Percentiles rank a stretch among this genome's conserved stretches.
Conservation (phyloP, 805 yeast genomes). For the Spathaspora arborariae region DNA sequence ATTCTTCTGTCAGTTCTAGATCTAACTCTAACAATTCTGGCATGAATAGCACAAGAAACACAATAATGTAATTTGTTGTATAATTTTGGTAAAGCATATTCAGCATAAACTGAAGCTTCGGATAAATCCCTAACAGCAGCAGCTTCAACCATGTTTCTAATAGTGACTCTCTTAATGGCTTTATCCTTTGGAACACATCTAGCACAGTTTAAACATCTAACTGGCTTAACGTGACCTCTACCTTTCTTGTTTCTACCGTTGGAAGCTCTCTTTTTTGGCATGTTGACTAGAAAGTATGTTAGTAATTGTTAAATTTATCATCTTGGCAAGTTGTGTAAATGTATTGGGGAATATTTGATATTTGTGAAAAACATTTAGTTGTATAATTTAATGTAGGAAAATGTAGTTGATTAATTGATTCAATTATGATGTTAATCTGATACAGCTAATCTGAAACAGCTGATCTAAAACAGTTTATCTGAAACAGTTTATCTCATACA, state of each 20-base stretch:
- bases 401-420: too few species aligned
- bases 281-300: constrained; percentile 42
- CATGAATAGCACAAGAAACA: constrained; percentile 99
- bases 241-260: constrained; percentile 99
- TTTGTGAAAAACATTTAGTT: too few species aligned
- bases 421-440: too few species aligned
- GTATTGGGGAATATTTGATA: too few species aligned
- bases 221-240: constrained; percentile 99
- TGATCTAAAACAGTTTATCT: too few species aligned
- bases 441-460: too few species aligned
- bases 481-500: too few species aligned
- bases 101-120: constrained; percentile 98
- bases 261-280: constrained; percentile 99
- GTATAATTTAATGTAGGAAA: too few species aligned
- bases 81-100: constrained; percentile 99
- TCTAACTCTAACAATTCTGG: constrained; percentile 99
- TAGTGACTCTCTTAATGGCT: constrained; percentile 99
- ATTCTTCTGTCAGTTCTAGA: constrained; percentile 97
- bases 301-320: constrained; percentile 12
- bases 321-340: too few species aligned
- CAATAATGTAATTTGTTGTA: constrained; percentile 99
- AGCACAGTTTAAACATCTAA: constrained; percentile 99
- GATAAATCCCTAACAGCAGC: constrained; percentile 99
- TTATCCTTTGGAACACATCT: constrained; percentile 99
- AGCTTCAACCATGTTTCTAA: constrained; percentile 99